Evolutionary conservation across 768 basidiomycete genomes (phyloP).

Genomic region (Hericium coralloides): DNA sequence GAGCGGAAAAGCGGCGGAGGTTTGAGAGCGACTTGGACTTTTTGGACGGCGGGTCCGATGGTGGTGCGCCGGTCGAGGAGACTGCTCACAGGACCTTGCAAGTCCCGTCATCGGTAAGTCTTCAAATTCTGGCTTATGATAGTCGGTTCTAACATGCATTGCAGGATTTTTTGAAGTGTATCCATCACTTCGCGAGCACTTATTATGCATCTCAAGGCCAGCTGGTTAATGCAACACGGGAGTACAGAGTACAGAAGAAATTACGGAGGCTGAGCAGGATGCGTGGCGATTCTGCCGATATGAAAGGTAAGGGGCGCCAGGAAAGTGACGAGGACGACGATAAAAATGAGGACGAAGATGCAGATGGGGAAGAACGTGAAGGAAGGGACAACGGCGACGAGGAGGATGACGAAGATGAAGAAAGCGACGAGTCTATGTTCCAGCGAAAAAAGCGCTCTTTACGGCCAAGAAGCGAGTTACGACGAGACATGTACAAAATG

Average conservation of each 20-base stretch:
- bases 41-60: not conserved
- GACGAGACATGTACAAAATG: conserved; percentile 62
- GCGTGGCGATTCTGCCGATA: conserved; percentile 11
- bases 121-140: not conserved
- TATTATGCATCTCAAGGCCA: conserved; percentile 60
- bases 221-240: conserved; percentile 39
- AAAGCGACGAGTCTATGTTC: conserved; percentile 10
- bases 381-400: conserved; percentile 1
- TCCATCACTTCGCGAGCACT: conserved; percentile 40
- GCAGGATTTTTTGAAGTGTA: conserved; percentile 42
- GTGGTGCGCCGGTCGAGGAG: no score
- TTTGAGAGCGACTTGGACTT: conserved; percentile 9
- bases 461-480: conserved; percentile 2
- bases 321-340: conserved; percentile 7
- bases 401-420: conserved; percentile 5
- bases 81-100: conserved; percentile 1
- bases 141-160: conserved; percentile 18
- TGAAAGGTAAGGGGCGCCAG: conserved; percentile 10
- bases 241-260: conserved; percentile 37
- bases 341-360: conserved; percentile 4
- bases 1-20: conserved; percentile 1
- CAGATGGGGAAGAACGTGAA: conserved; percentile 14
- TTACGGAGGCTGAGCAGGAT: conserved; percentile 16
- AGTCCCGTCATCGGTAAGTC: conserved; percentile 45
- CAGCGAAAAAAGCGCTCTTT: conserved; percentile 1